phyloP scores from a whole-genome alignment of 2,329 filamentous ascomycete species.

The Dactylellina parvicollis region DNA sequence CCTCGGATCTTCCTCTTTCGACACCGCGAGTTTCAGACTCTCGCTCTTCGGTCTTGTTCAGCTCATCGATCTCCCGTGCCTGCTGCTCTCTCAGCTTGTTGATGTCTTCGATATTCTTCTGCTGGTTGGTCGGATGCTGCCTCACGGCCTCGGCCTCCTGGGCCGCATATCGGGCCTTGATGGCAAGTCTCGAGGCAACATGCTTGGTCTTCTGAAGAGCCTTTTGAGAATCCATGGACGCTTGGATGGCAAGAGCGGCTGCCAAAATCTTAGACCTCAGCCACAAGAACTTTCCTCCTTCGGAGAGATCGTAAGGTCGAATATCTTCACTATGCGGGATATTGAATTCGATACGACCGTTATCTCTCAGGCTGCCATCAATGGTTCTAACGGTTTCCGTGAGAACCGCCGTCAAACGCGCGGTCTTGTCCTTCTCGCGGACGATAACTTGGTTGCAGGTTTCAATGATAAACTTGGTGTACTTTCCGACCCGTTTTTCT shows the following conservation, averaged over 20 bases:
- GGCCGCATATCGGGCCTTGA: conserved; percentile 46
- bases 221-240: conserved; percentile 51
- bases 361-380: conserved; percentile 29
- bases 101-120: conserved; percentile 53
- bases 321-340: conserved; percentile 43
- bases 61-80: conserved; percentile 33
- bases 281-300: conserved; percentile 46
- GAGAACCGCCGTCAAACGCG: conserved; percentile 18
- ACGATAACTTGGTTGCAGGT: conserved; percentile 39
- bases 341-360: conserved; percentile 41
- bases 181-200: conserved; percentile 33
- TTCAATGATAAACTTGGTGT: conserved; percentile 44
- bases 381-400: conserved; percentile 31
- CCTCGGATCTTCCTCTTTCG: conserved; percentile 45
- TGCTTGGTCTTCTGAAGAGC: conserved; percentile 52
- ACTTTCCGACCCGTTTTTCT: conserved; percentile 45
- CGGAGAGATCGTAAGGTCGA: conserved; percentile 42
- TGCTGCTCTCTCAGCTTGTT: conserved; percentile 46
- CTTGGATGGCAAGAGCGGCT: conserved; percentile 46
- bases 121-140: conserved; percentile 45
- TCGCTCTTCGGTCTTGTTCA: conserved; percentile 33
- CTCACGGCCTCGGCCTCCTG: conserved; percentile 47
- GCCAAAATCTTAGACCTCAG: conserved; percentile 41
- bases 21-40: conserved; percentile 48
- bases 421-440: conserved; percentile 39